A percentile compares a stretch with the other conserved stretches of the same genome.
phyloP scores from a whole-genome alignment of 2,329 filamentous ascomycete species.

The Aspergillus nomiae region DNA sequence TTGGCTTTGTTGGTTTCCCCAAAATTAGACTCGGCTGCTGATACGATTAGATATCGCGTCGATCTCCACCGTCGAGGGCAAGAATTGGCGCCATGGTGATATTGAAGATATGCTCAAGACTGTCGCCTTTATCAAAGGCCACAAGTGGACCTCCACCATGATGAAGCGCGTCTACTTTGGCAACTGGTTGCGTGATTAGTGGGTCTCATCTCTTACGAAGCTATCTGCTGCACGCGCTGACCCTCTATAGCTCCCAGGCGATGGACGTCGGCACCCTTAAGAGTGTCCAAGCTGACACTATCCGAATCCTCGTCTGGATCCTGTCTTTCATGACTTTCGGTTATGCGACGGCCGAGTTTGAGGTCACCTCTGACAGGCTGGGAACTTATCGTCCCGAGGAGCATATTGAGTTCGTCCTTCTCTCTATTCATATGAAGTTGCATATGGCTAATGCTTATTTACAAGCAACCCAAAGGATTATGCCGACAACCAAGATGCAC shows the following conservation, averaged over 20 bases:
- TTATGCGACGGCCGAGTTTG: conserved; percentile 83
- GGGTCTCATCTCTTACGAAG: conserved; percentile 18
- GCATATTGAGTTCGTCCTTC: conserved; percentile 47
- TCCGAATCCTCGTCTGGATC: conserved; percentile 78
- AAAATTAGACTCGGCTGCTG: conserved; percentile 1
- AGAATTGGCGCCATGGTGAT: conserved; percentile 61
- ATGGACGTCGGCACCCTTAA: conserved; percentile 80
- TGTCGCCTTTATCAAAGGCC: conserved; percentile 73
- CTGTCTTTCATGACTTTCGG: conserved; percentile 80
- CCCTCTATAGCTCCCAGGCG: conserved; percentile 63
- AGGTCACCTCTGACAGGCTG: conserved; percentile 77
- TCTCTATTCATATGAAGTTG: background rate
- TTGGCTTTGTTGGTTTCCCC: background rate
- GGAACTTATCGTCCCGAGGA: conserved; percentile 78
- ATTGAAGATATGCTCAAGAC: conserved; percentile 82
- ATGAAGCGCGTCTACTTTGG: conserved; percentile 81
- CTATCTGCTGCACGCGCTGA: background rate
- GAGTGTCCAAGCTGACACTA: conserved; percentile 74
- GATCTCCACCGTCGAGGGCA: conserved; percentile 53
- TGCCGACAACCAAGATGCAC: conserved; percentile 82
- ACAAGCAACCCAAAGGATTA: conserved; percentile 79
- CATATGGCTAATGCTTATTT: conserved; percentile 22
- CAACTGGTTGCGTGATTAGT: conserved; percentile 83
- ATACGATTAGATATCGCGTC: conserved; percentile 47
- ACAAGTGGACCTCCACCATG: conserved; percentile 82